These are phyloP conservation scores for Wickerhamomyces xylosicus DNA, from an alignment of 805 yeast species.

Conservation along the genomic window DNA sequence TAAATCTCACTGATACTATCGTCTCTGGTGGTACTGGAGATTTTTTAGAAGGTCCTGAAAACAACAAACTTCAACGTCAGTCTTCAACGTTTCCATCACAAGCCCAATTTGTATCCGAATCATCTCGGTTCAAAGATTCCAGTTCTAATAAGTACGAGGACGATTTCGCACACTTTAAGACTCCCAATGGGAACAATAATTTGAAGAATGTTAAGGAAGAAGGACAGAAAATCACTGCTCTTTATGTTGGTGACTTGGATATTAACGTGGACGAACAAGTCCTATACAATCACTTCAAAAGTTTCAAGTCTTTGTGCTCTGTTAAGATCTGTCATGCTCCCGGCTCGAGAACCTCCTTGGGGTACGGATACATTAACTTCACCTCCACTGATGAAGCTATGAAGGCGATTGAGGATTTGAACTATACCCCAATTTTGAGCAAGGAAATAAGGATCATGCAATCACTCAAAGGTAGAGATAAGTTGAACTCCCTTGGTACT, in stretches of 20 bases:
- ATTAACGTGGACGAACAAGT: conserved; percentile 36
- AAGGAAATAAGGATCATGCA: conserved; percentile 48
- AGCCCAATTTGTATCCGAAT: not conserved
- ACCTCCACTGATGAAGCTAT: conserved; percentile 38
- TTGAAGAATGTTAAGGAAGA: conserved; percentile 4
- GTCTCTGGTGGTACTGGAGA: not conserved
- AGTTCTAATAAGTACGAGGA: not conserved
- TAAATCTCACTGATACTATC: conserved; percentile 3
- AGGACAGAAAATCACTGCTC: conserved; percentile 8
- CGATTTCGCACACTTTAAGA: conserved; percentile 7
- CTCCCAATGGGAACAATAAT: conserved; percentile 12
- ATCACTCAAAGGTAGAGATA: conserved; percentile 36
- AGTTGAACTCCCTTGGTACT: conserved; percentile 25
- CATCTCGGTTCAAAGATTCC: too few relatives aligned
- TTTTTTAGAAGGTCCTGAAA: not conserved
- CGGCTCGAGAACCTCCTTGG: conserved; percentile 37
- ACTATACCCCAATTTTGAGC: conserved; percentile 30
- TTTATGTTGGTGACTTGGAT: conserved; percentile 58
- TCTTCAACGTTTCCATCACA: not conserved
- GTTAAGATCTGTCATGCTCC: conserved; percentile 53
- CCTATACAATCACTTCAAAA: conserved; percentile 33
- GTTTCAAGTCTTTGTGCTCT: conserved; percentile 36
- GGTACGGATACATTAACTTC: conserved; percentile 69
- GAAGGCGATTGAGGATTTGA: conserved; percentile 45
- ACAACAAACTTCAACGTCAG: not conserved